These are phyloP conservation scores for Digitaria exilis DNA, from an alignment of 202 grass and related monocot genomes.

Conservation along the genomic window DNA sequence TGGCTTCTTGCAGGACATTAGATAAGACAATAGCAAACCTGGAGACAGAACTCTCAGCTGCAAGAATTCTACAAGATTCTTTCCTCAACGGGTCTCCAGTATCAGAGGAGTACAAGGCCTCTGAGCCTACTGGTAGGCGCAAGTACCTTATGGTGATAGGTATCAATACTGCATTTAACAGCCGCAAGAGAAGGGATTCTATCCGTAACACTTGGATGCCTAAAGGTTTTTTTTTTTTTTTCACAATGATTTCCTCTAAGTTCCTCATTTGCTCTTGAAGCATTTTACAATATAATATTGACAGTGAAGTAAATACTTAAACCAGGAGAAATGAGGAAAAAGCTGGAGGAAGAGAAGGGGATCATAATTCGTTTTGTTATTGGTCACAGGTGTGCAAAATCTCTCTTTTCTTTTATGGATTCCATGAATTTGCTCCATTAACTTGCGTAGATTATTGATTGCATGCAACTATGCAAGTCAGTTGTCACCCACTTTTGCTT, in stretches of 20 bases:
- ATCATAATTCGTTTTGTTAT: slow-evolving; percentile 92
- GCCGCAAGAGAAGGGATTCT: slow-evolving; percentile 89
- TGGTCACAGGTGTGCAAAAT: slow-evolving; percentile 75
- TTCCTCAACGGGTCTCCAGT: slow-evolving; percentile 74
- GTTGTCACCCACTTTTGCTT: neutral
- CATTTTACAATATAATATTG: slow-evolving; percentile 14
- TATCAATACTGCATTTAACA: slow-evolving; percentile 96
- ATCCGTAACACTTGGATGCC: slow-evolving; percentile 95
- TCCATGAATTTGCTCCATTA: neutral
- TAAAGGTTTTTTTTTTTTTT: slow-evolving; percentile 72
- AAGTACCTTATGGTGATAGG: slow-evolving; percentile 96
- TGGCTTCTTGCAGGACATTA: slow-evolving; percentile 52
- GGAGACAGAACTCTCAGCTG: slow-evolving; percentile 85
- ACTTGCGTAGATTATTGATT: neutral
- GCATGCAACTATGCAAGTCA: neutral
- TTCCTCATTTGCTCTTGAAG: slow-evolving; percentile 13
- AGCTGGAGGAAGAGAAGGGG: slow-evolving; percentile 83
- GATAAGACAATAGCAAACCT: slow-evolving; percentile 86
- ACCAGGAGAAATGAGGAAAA: slow-evolving; percentile 71
- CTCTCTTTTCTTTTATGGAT: neutral
- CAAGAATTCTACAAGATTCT: slow-evolving; percentile 73
- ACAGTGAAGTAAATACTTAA: slow-evolving; percentile 4
- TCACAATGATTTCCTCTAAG: neutral
- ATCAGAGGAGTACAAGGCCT: slow-evolving; percentile 58
- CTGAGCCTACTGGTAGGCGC: slow-evolving; percentile 40